phyloP scores from a whole-genome alignment of 2,329 filamentous ascomycete species.

The Coleophoma eucalyptorum region DNA sequence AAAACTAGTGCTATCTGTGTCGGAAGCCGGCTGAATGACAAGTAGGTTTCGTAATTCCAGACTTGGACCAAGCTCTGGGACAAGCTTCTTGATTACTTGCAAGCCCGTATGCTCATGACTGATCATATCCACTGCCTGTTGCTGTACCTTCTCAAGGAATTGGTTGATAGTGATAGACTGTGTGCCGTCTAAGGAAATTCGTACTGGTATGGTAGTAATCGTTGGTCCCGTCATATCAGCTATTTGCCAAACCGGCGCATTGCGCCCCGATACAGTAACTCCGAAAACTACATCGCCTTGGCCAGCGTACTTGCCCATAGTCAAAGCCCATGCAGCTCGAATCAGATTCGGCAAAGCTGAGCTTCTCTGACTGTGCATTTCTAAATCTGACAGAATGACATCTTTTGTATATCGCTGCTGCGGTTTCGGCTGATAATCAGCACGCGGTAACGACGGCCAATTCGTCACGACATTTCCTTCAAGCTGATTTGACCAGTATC shows the following conservation, averaged over 20 bases:
- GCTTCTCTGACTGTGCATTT: not conserved
- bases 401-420: not conserved
- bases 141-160: slow-evolving; percentile 42
- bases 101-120: slow-evolving; percentile 43
- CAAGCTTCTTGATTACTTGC: slow-evolving; percentile 13
- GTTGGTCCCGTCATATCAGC: slow-evolving; percentile 37
- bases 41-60: slow-evolving; percentile 17
- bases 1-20: not conserved
- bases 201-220: slow-evolving; percentile 37
- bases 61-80: slow-evolving; percentile 7
- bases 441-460: slow-evolving; percentile 7
- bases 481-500: slow-evolving; percentile 7
- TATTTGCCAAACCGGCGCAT: slow-evolving; percentile 31
- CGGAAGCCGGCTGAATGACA: slow-evolving; percentile 14
- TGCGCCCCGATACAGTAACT: slow-evolving; percentile 37
- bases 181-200: slow-evolving; percentile 28
- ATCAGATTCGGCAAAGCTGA: slow-evolving; percentile 5
- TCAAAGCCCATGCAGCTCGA: slow-evolving; percentile 32
- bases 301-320: slow-evolving; percentile 32
- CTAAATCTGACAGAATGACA: slow-evolving; percentile 1
- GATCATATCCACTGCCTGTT: slow-evolving; percentile 41
- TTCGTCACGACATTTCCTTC: slow-evolving; percentile 1
- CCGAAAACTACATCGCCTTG: slow-evolving; percentile 35
- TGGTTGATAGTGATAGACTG: slow-evolving; percentile 25
- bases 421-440: slow-evolving; percentile 6